Percentiles rank a stretch among this genome's conserved stretches.
These are phyloP conservation scores for Phyllosticta ampelicida DNA, from an alignment of 2,329 filamentous ascomycete species.

Conservation along the genomic window DNA sequence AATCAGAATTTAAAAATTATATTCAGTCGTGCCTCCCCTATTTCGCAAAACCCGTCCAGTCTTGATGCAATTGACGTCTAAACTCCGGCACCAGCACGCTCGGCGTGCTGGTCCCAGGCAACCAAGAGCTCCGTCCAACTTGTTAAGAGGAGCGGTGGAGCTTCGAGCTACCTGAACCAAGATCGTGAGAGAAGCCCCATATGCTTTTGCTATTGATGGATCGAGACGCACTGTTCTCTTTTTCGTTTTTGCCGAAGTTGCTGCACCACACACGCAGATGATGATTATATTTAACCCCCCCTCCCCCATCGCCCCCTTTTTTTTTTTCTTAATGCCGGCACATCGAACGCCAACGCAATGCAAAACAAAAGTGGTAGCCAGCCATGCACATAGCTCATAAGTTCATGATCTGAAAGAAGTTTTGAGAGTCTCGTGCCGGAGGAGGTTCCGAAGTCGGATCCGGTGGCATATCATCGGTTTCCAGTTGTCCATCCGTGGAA, in stretches of 20 bases:
- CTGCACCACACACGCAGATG: background rate
- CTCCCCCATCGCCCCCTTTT: too few species aligned
- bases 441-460: background rate
- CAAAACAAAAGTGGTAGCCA: constrained; percentile 4
- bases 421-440: constrained; percentile 6
- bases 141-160: background rate
- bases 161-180: background rate
- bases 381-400: constrained; percentile 2
- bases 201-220: background rate
- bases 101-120: background rate
- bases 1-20: background rate
- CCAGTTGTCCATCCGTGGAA: constrained; percentile 3
- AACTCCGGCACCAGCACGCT: background rate
- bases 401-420: constrained; percentile 11
- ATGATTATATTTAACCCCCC: background rate
- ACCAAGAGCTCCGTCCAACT: background rate
- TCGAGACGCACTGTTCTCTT: background rate
- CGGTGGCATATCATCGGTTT: constrained; percentile 2
- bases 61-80: background rate
- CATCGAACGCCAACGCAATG: constrained; percentile 11
- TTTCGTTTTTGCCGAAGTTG: constrained; percentile 7
- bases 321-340: constrained; percentile 2
- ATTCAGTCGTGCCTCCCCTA: background rate
- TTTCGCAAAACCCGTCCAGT: background rate
- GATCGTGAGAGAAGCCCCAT: background rate